Evolutionary conservation across 306 rosid species (phyloP), one percentile per base, ranked within the genome.

Genomic region (Sphenostylis stenocarpa): DNA sequence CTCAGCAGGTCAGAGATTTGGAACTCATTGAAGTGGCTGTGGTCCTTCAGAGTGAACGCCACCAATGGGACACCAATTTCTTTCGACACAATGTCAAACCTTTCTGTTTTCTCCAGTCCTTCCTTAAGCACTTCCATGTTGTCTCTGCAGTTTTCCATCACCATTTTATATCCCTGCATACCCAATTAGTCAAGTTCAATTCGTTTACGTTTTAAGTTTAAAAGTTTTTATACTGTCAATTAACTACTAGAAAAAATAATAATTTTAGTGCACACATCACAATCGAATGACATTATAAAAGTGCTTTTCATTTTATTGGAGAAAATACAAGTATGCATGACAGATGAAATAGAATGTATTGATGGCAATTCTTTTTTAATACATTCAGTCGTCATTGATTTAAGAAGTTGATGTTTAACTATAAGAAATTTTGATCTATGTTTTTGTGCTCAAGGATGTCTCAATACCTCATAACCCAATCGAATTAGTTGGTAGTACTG

Each of bases 401-500:
- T n/a, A n/a, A n/a, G n/a, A n/a, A n/a, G n/a, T n/a, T n/a, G n/a
- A n/a, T n/a, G n/a, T n/a, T n/a, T n/a, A n/a, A n/a, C n/a, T n/a
- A n/a, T n/a, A n/a, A n/a, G n/a, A n/a, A n/a, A n/a, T n/a, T n/a
- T n/a, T n/a, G n/a, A n/a, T n/a, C n/a, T n/a, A n/a, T n/a, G n/a
- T n/a, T n/a, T n/a, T n/a, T n/a, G n/a, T n/a, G n/a, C n/a, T n/a
- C n/a, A n/a, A n/a, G n/a, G n/a, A n/a, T n/a, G n/a, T n/a, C n/a
- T n/a, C n/a, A n/a, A 23, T 78, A 90, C 97, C 93, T 94, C 97
- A 60, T 19, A 56, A 69, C 98, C 98, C 89, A 94, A 64, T 80
- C 97, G 97, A 64, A 94, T 94, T 21, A 94, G 88, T 62, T 91
- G 97, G 81, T 92, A 92, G 84, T 92, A 92, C 80, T 92, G 98